Evolutionary conservation across 306 rosid genomes (phyloP), one percentile per base, ranked within the genome.

Genomic region (Vigna unguiculata): DNA sequence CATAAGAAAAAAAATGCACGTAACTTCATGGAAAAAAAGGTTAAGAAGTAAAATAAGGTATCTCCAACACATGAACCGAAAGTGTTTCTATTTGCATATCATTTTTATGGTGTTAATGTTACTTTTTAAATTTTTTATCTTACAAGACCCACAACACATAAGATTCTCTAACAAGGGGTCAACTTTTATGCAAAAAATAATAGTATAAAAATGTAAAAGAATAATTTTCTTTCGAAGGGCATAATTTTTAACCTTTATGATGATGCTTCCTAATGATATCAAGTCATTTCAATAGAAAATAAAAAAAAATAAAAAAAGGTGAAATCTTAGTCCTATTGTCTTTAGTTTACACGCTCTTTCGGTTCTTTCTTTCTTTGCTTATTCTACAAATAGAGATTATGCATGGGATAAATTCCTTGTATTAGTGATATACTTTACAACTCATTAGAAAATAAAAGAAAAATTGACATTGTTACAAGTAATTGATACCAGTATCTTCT

Each of bases 371-470:
- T 3, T 28, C 36, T 41, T 67, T 78, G 54, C 80, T 68, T 67
- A 69, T 74, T 79, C 71, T 70, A 78, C 59, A 52, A 61, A 61
- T 66, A 46, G 71, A 78, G 70, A 66, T 79, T 55, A 32, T 60
- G 51, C 53, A 46, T 28, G 69, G 75, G 52, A 83, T 69, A 75
- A 69, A 74, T 83, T 83, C 81, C 81, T 74, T 75, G 52, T 11
- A 68, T 74, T 78, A 60, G 70, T 69, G 65, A 74, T 32, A 74
- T 32, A 43, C 83, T 83, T 78, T 78, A 83, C 77, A 83, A 78
- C 72, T 78, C 80, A 78, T 62, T 51, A 45, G 30, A 75, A 11
- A 83, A n/a, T 20, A 61, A 75, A 15, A 46, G 5, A 28, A 45
- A 40, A 24, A 51, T 40, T 63, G 67, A 79, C 69, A 65, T 22